Evolutionary conservation across 2,329 filamentous ascomycete genomes (phyloP), one percentile per base, ranked within the genome.

Genomic region (Aspergillus sp.): DNA sequence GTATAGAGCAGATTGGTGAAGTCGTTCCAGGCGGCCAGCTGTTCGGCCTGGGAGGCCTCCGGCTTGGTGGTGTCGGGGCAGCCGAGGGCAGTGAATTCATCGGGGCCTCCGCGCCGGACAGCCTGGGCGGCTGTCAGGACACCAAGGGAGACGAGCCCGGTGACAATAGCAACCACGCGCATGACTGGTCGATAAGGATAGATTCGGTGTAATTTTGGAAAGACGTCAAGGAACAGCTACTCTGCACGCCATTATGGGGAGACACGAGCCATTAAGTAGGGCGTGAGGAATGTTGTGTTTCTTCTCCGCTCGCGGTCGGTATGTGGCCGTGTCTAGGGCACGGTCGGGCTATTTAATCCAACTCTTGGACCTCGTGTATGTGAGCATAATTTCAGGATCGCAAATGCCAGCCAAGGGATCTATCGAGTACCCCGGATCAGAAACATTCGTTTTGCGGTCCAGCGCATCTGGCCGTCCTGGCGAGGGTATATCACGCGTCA

Each of bases 21-120:
- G 12, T 55, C 50, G 4, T 17, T 13, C 41, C 50, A 59, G 10
- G 57, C 57, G 28, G 50, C 50, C 4, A 48, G 41, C 21, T 55
- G 57, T 15, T 59, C 50, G 12, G 51, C 17, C 1, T 12, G 57
- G 3, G 50, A 41, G 8, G 57, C 50, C 30, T 54, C 17, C 3
- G 43, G 28, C 3, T 48, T 55, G 9, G 57, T 59, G 50, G 57
- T 59, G 15, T 45, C 13, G 13, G 57, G 57, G 43, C 57, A 59
- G 41, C 51, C 51, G 8, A 49, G 41, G 3, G n/a, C 15, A 19
- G 32, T 50, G 30, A 50, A 59, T 8, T 59, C 57, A 23, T 55
- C 56, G 10, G 13, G 5, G 21, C 10, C 13, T 36, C 28, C 17
- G 12, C 10, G 21, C 13, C 10, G 7, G 50, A 32, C 10, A 1